Base-by-base conservation (phyloP, 1,139 yeast species). In the Geotrichum macrosporum region DNA sequence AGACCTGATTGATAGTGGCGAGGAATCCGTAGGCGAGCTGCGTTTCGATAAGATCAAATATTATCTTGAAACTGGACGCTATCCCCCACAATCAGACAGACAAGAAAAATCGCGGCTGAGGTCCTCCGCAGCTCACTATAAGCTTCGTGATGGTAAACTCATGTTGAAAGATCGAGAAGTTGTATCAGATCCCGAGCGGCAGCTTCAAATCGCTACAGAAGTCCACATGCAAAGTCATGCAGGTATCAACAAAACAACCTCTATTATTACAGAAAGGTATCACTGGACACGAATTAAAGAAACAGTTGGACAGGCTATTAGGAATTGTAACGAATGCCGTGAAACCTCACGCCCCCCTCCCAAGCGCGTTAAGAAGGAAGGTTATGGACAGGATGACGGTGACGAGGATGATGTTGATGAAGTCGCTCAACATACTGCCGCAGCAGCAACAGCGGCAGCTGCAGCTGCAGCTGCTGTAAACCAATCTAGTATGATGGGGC, bases 211-310 rank as follows among this genome's bases (percentile, higher is more conserved):
- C 30, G 86, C 92, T 40, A 73, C 78, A 12, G 82, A 79, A 41
- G 66, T 78, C 13, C 97, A 89, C 62, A 62, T 74, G 55, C 69
- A 76, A 15, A 76, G 76, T 47, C 96, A 88, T 61, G 84, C 83
- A 4, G 97, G 97, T 13, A 87, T 92, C 52, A 92, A 92, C 65
- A 84, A 82, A 59, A 82, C 95, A 1, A 87, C 96, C 0, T 71
- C 89, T 0, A 69, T 75, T 30, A 78, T 92, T 18, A 77, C 94
- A 0, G 94, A 84, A 53, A 76, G 77, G 55, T 92, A 83, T 58
- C 95, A 87, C 63, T 92, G 97, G 96, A 77, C 88, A 1, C 76
- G 95, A 43, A 84, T 92, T 53, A 89, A 92, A 65, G 88, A 80
- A 53, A 86, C 96, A 0, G 96, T 86, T 0, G 81, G 84, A 0